Evolutionary conservation across 164 flowering plant genomes (phyloP), one percentile per base, ranked within the genome.

Genomic region (Macadamia integrifolia): DNA sequence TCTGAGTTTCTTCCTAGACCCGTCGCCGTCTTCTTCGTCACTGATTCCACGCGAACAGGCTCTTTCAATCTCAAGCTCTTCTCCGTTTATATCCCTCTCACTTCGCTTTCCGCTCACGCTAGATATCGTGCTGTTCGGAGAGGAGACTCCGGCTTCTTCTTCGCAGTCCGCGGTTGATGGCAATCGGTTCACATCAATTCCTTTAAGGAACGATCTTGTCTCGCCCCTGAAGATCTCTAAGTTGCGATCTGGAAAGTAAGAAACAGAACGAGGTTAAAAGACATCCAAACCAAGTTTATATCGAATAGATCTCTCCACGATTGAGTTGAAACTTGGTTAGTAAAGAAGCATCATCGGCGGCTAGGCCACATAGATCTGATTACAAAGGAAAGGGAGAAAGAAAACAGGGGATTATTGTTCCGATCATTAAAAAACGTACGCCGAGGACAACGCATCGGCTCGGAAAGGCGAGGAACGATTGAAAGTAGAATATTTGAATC

Each of bases 11-110:
- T 91, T 91, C 58, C 97, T 81, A 0, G 91, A 81, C 14, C 70
- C 76, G 14, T 88, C 97, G 0, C 86, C 92, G 66, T 91, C 97
- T 71, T 91, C 97, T 30, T 91, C 97, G 31, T 89, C 94, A 65
- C 92, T 87, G 67, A 76, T 73, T 0, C 94, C 86, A 3, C 92
- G 76, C 30, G 92, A 87, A 48, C 73, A 82, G 44, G 80, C 82
- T 63, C 87, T 71, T 68, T 77, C 81, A 0, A 42, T 55, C 28
- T 87, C 89, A n/a, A 67, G 75, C 1, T 81, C 83, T 1, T 79
- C 85, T 43, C 81, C 79, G 53, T 48, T 70, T 1, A 58, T 63
- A 32, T 80, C 89, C 56, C 84, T 60, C 67, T 78, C 85, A 76
- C 84, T 74, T 59, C 88, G 65, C 68, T 86, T 88, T 11, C 91